phyloP scores from a whole-genome alignment of 495 filamentous ascomycete species.

The Pyronema omphalodes region DNA sequence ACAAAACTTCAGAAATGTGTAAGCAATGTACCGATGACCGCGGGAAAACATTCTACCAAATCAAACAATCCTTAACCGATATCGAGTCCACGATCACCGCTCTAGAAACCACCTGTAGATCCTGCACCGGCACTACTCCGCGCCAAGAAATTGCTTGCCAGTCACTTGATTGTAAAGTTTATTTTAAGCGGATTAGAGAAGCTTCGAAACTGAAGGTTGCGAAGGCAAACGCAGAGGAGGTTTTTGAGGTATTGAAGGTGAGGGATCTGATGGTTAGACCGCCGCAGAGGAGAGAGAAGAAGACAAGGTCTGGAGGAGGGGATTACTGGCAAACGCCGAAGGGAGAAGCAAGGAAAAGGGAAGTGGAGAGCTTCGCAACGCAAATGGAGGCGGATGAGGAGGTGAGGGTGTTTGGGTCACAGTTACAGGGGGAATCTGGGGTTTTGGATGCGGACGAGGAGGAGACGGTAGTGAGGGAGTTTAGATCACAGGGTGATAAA shows the following conservation, averaged over 20 bases:
- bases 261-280: too few species aligned
- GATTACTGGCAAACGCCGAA: too few species aligned
- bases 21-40: constrained; percentile 37
- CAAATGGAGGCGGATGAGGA: too few species aligned
- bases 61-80: constrained; percentile 40
- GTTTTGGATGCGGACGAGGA: too few species aligned
- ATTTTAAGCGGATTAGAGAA: constrained; percentile 69
- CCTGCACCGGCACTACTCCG: constrained; percentile 54
- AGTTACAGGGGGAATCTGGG: too few species aligned
- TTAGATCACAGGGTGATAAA: too few species aligned
- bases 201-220: constrained; percentile 31
- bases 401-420: too few species aligned
- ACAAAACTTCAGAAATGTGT: constrained; percentile 39
- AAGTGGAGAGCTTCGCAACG: too few species aligned
- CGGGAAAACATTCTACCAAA: constrained; percentile 38
- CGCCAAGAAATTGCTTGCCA: constrained; percentile 67
- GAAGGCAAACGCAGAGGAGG: neutral
- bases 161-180: constrained; percentile 81
- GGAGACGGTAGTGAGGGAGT: too few species aligned
- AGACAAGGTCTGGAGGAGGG: too few species aligned
- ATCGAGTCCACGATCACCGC: constrained; percentile 47
- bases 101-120: constrained; percentile 60
- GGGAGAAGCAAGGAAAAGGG: too few species aligned
- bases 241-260: neutral
- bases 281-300: too few species aligned